These are phyloP conservation scores for Hypoxylon sp. DNA, from an alignment of 2,329 filamentous ascomycete species.

Conservation along the genomic window DNA sequence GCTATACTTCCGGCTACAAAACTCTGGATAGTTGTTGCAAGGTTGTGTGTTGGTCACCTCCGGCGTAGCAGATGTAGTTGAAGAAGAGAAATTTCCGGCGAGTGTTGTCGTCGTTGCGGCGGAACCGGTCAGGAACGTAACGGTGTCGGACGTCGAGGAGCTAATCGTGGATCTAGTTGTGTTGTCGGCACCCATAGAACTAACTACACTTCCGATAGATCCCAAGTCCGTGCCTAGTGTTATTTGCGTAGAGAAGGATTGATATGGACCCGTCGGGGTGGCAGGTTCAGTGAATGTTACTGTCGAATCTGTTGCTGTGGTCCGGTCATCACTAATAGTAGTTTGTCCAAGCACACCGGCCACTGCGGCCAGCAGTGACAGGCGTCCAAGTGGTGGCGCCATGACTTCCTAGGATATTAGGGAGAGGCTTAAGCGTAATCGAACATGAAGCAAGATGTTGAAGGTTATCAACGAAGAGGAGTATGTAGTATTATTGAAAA, in stretches of 20 bases:
- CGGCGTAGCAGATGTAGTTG: conserved; percentile 60
- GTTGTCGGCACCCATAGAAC: conserved; percentile 53
- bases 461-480: conserved; percentile 14
- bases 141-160: conserved; percentile 46
- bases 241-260: conserved; percentile 60
- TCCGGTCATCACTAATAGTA: conserved; percentile 57
- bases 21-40: conserved; percentile 84
- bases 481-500: conserved; percentile 7
- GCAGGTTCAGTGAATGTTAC: conserved; percentile 51
- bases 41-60: conserved; percentile 78
- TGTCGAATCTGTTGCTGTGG: conserved; percentile 57
- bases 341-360: conserved; percentile 51
- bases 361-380: conserved; percentile 47
- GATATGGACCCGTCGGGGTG: conserved; percentile 64
- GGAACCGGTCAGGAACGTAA: conserved; percentile 64
- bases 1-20: conserved; percentile 82
- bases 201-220: conserved; percentile 49
- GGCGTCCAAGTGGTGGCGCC: conserved; percentile 46
- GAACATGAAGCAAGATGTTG: conserved; percentile 21
- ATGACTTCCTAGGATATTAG: conserved; percentile 35
- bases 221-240: conserved; percentile 56
- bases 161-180: conserved; percentile 52
- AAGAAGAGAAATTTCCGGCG: conserved; percentile 59
- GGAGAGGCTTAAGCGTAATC: conserved; percentile 23
- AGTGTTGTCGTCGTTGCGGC: conserved; percentile 61